Evolutionary conservation across 441 rosid genomes (phyloP), one percentile per base, ranked within the genome.

Genomic region (Erodium trifolium): DNA sequence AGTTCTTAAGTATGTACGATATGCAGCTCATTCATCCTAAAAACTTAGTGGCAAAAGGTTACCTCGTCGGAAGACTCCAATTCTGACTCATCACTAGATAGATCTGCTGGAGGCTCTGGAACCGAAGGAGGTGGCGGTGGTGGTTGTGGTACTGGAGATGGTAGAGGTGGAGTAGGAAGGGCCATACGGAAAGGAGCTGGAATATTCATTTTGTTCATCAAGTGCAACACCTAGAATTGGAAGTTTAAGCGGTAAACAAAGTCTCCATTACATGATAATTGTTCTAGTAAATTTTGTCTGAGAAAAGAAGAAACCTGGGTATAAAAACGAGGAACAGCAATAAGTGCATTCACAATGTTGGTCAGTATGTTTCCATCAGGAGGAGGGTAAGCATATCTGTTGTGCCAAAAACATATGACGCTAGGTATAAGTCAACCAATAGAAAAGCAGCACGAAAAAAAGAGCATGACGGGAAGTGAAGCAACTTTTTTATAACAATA

Each of bases 181-280:
- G 97, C 96, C 87, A 90, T 81, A 45, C 94, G 90, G 81, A 94
- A 92, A 60, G 97, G 99, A 74, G 97, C 92, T 76, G 97, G 99
- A 78, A 94, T 87, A 77, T 90, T 91, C 99, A 94, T 91, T 88
- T 94, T 94, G 81, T 94, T 94, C 99, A 94, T 94, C 78, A 94
- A 81, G 82, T 92, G 99, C 83, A 94, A 78, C 77, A 91, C 94
- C 97, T 94, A 71, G 19, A 62, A 73, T 75, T 14, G n/a, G 53
- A 68, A 67, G 3, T 14, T 41, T n/a, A 75, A 29, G 41, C 60
- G 3, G 39, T 69, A 39, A 73, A 67, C 59, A 57, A 29, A 13
- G 45, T 12, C 39, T 64, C 18, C 19, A 23, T 51, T 13, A 34
- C 34, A 9, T 14, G 47, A 10, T 3, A 74, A 65, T 60, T 37